These are phyloP conservation scores for Sphaerulina vaccinii DNA, from an alignment of 2,329 filamentous ascomycete species.

Conservation along the genomic window DNA sequence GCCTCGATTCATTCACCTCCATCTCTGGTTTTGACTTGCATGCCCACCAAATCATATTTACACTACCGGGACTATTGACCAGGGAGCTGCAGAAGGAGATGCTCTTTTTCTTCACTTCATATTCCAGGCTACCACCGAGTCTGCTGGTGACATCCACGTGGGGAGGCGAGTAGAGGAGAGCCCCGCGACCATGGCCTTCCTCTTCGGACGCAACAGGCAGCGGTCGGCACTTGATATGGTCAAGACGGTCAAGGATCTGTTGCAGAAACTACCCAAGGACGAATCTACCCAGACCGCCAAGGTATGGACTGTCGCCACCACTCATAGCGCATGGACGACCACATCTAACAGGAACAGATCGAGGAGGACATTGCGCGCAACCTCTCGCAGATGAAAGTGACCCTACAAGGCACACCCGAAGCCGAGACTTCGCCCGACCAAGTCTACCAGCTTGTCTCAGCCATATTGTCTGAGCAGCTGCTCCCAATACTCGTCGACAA, in stretches of 20 bases:
- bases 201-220: slow-evolving; percentile 63
- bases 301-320: slow-evolving; percentile 14
- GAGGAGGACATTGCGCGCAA: slow-evolving; percentile 84
- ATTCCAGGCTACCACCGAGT: too few relatives aligned
- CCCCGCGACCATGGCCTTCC: slow-evolving; percentile 61
- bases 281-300: slow-evolving; percentile 50
- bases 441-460: slow-evolving; percentile 79
- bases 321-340: neutral
- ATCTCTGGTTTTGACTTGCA: too few relatives aligned
- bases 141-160: too few relatives aligned
- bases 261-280: slow-evolving; percentile 56
- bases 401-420: slow-evolving; percentile 92
- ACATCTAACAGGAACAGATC: slow-evolving; percentile 52
- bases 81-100: too few relatives aligned
- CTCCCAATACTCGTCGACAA: slow-evolving; percentile 79
- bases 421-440: slow-evolving; percentile 82
- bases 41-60: too few relatives aligned
- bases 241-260: slow-evolving; percentile 62
- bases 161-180: neutral
- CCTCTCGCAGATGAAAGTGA: slow-evolving; percentile 84
- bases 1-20: too few relatives aligned
- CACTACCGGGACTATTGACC: too few relatives aligned
- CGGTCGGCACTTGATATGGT: slow-evolving; percentile 63
- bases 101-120: too few relatives aligned
- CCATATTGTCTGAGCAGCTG: slow-evolving; percentile 85